Evolutionary conservation across 768 basidiomycete genomes (phyloP), one percentile per base, ranked within the genome.

Genomic region (Termitomyces sp.): DNA sequence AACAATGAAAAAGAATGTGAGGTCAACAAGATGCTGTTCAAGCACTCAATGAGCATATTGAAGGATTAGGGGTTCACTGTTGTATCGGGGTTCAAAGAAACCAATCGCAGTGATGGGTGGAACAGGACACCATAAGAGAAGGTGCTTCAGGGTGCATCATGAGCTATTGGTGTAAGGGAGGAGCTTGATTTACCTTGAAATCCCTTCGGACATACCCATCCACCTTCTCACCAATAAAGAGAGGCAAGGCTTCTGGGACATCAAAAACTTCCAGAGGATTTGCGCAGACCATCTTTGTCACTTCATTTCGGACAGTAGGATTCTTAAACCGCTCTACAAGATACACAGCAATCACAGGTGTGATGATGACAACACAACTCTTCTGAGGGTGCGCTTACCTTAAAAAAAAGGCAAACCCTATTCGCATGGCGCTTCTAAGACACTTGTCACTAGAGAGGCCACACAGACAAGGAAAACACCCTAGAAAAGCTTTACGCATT

Each of bases 1-100:
- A 9, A 96, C 92, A 36, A 99, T 95, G 70, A 96, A 99, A 79
- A 98, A 99, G 82, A 99, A 99, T 0, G 96, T 96, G 55, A 98
- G 71, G 15, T 93, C 89, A 9, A 98, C 93, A 0, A 95, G 92
- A 70, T 98, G 95, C 71, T 96, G 92, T 70, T 94, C 94, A 48
- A 99, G 76, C 1, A 96, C 95, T 46, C 96, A 84, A 75, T 98
- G 94, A 0, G 96, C 96, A 71, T 98, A 98, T 87, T 99, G 97
- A 22, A 98, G 77, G 39, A 97, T 74, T 39, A 92, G 73, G 0
- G 96, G 90, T 68, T 98, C 89, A 67, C 85, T 92, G 64, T 87
- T 82, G 73, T 89, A 96, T 57, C 87, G 85, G 33, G 85, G 87
- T 71, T 95, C 92, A 72, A 98, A 97, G 70, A 90, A 91, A 0